A percentile compares a stretch with the other conserved stretches of the same genome.
Conservation (phyloP, 2,329 filamentous ascomycete genomes). For the Epichloe typhina region DNA sequence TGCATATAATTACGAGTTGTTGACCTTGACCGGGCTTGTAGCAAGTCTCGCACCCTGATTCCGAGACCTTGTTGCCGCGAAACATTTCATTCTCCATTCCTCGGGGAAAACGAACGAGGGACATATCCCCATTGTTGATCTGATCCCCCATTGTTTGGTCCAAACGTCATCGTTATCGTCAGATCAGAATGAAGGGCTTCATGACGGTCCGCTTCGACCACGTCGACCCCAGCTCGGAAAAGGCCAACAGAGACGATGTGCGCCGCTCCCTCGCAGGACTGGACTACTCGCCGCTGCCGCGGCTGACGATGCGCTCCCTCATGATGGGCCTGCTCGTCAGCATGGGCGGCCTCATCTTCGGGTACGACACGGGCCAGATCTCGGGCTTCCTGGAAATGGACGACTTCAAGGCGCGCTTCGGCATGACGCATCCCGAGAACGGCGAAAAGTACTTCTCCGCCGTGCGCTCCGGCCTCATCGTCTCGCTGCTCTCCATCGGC, state of each 20-base stretch:
- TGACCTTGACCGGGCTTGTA: too few species aligned
- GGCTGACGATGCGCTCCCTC: slow-evolving; percentile 23
- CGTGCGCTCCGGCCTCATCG: slow-evolving; percentile 44
- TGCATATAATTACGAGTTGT: too few species aligned
- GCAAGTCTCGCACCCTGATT: too few species aligned
- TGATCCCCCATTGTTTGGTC: too few species aligned
- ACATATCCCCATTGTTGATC: too few species aligned
- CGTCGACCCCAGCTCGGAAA: slow-evolving; percentile 27
- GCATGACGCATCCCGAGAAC: slow-evolving; percentile 21
- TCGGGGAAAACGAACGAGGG: too few species aligned
- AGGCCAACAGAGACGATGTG: slow-evolving; percentile 14
- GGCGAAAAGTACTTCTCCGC: slow-evolving; percentile 33
- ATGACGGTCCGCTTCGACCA: slow-evolving; percentile 28
- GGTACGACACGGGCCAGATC: slow-evolving; percentile 40
- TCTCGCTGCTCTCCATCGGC: slow-evolving; percentile 44
- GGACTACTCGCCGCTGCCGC: slow-evolving; percentile 31
- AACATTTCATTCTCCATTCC: too few species aligned
- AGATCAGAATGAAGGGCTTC: slow-evolving; percentile 10
- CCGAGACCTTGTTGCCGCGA: too few species aligned
- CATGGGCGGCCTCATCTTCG: slow-evolving; percentile 31
- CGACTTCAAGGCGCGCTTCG: slow-evolving; percentile 41
- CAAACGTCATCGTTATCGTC: too few species aligned
- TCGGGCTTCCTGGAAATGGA: slow-evolving; percentile 45
- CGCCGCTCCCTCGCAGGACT: slow-evolving; percentile 24
- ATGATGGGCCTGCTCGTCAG: slow-evolving; percentile 28